These are phyloP conservation scores for Rosa hybrid DNA, from an alignment of 331 rosid genomes.

Conservation along the genomic window DNA sequence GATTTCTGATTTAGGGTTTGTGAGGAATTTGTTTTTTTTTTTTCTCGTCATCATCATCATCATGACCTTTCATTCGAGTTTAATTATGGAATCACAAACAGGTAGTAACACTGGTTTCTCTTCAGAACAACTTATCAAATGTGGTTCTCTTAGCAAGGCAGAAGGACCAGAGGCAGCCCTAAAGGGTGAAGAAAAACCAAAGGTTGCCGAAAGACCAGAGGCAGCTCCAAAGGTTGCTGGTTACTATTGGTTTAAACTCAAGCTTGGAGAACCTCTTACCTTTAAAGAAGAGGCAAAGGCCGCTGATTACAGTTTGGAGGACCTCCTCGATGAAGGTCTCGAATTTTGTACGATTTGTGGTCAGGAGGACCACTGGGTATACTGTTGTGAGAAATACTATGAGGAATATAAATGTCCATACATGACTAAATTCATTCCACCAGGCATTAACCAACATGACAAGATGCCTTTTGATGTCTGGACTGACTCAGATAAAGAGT, in stretches of 20 bases:
- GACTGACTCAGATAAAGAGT: no score
- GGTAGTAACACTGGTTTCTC: background rate
- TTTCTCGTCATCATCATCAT: no score
- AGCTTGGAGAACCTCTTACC: background rate
- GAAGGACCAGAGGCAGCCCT: no score
- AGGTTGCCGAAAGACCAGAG: no score
- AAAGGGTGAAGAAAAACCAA: no score
- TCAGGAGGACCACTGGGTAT: background rate
- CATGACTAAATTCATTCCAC: background rate
- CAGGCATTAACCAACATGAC: background rate
- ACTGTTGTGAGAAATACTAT: background rate
- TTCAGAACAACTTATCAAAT: background rate
- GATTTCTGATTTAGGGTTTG: no score
- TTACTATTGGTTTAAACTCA: background rate
- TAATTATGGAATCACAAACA: no score
- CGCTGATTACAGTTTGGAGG: background rate
- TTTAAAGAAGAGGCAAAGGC: background rate
- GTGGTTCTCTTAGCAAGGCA: no score
- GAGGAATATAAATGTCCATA: background rate
- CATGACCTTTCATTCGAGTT: no score
- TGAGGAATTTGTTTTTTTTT: no score
- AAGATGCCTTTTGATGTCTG: no score
- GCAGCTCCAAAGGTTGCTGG: background rate
- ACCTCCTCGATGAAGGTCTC: background rate
- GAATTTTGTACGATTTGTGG: background rate